Evolutionary conservation across 2,329 filamentous ascomycete species (phyloP).

Genomic region (Calonectria multiphialidica): DNA sequence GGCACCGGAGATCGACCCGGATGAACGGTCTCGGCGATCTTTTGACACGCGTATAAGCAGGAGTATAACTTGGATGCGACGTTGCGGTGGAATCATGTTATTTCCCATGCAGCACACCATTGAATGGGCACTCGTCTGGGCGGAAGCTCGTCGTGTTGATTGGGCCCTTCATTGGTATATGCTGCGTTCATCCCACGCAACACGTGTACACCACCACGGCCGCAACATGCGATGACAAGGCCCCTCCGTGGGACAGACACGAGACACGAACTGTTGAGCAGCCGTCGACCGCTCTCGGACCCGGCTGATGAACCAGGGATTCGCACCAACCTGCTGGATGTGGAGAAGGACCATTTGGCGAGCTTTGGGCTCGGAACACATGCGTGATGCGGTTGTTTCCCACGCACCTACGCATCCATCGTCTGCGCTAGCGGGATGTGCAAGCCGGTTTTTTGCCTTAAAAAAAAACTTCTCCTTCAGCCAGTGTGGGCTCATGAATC

Average conservation of each 20-base stretch:
- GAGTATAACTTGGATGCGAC: neutral
- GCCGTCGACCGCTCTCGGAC: neutral
- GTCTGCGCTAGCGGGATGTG: neutral
- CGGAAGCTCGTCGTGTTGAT: neutral
- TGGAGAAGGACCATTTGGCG: neutral
- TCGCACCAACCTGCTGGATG: neutral
- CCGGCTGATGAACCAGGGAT: neutral
- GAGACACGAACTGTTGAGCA: neutral
- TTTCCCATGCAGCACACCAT: neutral
- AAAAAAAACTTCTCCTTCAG: neutral
- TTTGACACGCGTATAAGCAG: neutral
- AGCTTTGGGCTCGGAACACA: neutral
- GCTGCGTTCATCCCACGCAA: neutral
- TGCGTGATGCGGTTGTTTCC: neutral
- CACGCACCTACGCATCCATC: no score
- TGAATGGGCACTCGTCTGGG: neutral
- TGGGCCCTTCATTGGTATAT: neutral
- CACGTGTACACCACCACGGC: neutral
- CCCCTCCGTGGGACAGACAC: neutral
- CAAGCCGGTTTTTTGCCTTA: neutral
- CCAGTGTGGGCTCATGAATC: neutral
- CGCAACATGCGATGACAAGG: neutral
- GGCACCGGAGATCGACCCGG: slow-evolving; percentile 8
- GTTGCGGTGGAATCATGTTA: neutral
- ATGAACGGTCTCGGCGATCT: neutral